A percentile compares a stretch with the other conserved stretches of the same genome.
These are phyloP conservation scores for Myxozyma monticola DNA, from an alignment of 805 yeast genomes.

Conservation along the genomic window DNA sequence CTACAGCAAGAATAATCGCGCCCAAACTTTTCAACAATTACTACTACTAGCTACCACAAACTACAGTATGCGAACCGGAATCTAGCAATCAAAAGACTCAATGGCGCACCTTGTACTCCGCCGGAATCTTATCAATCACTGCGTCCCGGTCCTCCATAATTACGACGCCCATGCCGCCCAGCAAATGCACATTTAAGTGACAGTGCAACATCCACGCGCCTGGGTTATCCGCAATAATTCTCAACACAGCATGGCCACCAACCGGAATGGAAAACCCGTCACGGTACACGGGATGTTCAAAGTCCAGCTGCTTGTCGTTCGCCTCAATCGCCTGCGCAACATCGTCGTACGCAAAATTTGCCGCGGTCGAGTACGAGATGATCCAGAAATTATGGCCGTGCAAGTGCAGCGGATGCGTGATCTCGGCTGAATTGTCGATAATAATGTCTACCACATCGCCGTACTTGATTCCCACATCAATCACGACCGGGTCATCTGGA, in stretches of 20 bases:
- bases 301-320: neutral
- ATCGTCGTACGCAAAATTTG: conserved; percentile 34
- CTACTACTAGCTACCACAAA: too few relatives aligned
- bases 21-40: too few relatives aligned
- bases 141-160: conserved; percentile 7
- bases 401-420: conserved; percentile 75
- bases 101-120: too few relatives aligned
- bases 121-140: too few relatives aligned
- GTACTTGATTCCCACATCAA: conserved; percentile 3
- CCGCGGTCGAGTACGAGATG: conserved; percentile 46
- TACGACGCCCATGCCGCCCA: conserved; percentile 6
- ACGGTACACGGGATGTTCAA: conserved; percentile 2
- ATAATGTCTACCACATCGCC: conserved; percentile 63
- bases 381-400: conserved; percentile 73
- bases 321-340: conserved; percentile 48
- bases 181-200: conserved; percentile 32
- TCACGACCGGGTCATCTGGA: neutral
- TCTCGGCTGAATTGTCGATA: conserved; percentile 73
- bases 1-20: too few relatives aligned
- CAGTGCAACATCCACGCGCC: conserved; percentile 95
- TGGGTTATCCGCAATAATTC: conserved; percentile 82
- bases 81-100: too few relatives aligned
- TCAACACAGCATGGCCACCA: conserved; percentile 28
- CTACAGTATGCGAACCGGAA: too few relatives aligned
- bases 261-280: conserved; percentile 2